Evolutionary conservation across 2,329 filamentous ascomycete species (phyloP).

Genomic region (Ophiostoma angusticollis): DNA sequence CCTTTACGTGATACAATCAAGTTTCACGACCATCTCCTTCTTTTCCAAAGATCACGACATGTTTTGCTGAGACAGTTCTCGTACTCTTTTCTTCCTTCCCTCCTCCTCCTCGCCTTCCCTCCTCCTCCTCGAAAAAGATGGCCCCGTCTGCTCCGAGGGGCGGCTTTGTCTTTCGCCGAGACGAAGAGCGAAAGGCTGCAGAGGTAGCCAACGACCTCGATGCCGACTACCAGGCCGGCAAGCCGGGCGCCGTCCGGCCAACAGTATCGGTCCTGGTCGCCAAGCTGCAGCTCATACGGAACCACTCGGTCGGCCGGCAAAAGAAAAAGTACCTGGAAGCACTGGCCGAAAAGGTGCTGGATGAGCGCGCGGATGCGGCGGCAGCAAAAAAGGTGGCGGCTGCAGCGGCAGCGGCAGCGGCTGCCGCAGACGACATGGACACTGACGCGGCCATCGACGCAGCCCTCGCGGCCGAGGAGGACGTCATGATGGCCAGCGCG

Average conservation of each 20-base stretch:
- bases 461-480: constrained; percentile 19
- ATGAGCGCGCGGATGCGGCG: constrained; percentile 4
- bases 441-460: neutral
- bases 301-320: constrained; percentile 11
- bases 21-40: too few species aligned
- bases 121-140: neutral
- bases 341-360: constrained; percentile 11
- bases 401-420: neutral
- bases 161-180: constrained; percentile 6
- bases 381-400: constrained; percentile 2
- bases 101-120: too few species aligned
- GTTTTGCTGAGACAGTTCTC: too few species aligned
- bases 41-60: too few species aligned
- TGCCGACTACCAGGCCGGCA: constrained; percentile 4
- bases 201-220: constrained; percentile 5
- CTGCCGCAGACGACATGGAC: neutral
- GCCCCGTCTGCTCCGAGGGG: neutral
- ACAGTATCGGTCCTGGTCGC: constrained; percentile 7
- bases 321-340: constrained; percentile 13
- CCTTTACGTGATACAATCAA: too few species aligned
- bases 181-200: constrained; percentile 7
- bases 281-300: constrained; percentile 9
- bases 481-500: constrained; percentile 24
- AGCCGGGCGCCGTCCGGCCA: constrained; percentile 8
- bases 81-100: too few species aligned